Evolutionary conservation across 768 basidiomycete genomes (phyloP), one percentile per base, ranked within the genome.

Genomic region (Serendipita sp.): DNA sequence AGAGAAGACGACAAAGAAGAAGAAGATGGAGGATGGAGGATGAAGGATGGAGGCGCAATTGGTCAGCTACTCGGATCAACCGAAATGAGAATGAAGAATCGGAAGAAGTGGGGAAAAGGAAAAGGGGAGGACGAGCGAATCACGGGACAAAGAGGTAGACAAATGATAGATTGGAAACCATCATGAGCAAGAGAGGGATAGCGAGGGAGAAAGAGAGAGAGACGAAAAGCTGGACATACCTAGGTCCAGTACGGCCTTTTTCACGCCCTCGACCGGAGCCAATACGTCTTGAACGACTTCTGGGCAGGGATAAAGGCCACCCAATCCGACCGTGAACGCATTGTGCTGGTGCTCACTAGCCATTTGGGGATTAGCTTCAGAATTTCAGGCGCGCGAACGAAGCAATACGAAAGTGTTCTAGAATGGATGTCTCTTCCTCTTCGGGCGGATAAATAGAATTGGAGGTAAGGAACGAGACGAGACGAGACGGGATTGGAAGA

Each of bases 271-370:
- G 3, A 60, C 16, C 4, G 56, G 28, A n/a, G 56, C 48, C 48
- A 51, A 51, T 5, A 51, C 48, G 8, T 51, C 56, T 3, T 35
- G 24, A 28, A 60, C 56, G n/a, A 38, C 56, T 4, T 60, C 56
- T 28, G 56, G 56, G 18, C 56, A 60, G 4, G 56, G 56, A 35
- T 60, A 60, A 34, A 60, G 56, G 32, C 56, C 56, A 30, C 56
- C 30, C 30, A 60, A n/a, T n/a, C 28, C 56, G 56, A 60, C n/a
- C 4, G 56, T 34, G 16, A 60, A 34, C 10, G 28, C 18, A 18
- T 32, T 37, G 56, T 60, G 56, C 37, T 60, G 56, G 37, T 60
- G 28, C 37, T 60, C 28, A 34, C 56, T 60, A 38, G 28, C 56
- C 56, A 38, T 30, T 30, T 35, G 48, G n/a, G 35, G 56, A 28